Evolutionary conservation across 2,329 filamentous ascomycete species (phyloP).

Genomic region (Septoria petroselini): DNA sequence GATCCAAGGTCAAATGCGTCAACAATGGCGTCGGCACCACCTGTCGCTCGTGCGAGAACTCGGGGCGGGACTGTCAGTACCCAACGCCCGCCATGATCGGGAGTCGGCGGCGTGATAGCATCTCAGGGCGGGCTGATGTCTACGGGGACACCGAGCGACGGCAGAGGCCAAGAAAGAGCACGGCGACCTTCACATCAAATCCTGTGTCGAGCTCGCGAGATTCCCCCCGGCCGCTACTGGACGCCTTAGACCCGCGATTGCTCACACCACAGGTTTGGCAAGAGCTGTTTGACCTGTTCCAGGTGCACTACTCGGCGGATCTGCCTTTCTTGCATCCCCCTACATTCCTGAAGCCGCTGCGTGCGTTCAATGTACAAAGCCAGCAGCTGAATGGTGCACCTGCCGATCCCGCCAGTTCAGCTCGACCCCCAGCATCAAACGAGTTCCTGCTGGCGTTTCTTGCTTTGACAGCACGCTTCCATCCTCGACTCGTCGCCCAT

Average conservation of each 20-base stretch:
- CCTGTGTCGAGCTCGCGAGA: conserved; percentile 42
- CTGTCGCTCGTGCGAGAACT: conserved; percentile 71
- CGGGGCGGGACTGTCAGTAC: conserved; percentile 70
- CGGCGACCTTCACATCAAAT: conserved; percentile 37
- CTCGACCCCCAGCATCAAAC: conserved; percentile 53
- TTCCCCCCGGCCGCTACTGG: conserved; percentile 49
- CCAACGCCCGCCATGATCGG: conserved; percentile 51
- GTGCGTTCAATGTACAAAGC: conserved; percentile 28
- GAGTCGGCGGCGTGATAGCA: conserved; percentile 32
- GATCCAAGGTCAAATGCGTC: conserved; percentile 83
- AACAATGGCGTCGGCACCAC: conserved; percentile 69
- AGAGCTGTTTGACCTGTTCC: conserved; percentile 67
- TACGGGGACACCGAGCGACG: conserved; percentile 33
- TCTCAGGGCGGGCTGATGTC: conserved; percentile 24
- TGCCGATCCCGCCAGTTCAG: conserved; percentile 17
- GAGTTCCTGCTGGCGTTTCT: conserved; percentile 64
- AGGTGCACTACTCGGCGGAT: conserved; percentile 68
- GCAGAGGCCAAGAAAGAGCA: conserved; percentile 40
- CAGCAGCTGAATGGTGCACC: conserved; percentile 9
- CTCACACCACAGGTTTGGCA: conserved; percentile 65
- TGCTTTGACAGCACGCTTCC: conserved; percentile 66
- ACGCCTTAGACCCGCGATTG: conserved; percentile 60
- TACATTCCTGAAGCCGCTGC: conserved; percentile 55
- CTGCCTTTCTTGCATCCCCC: conserved; percentile 68
- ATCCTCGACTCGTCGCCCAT: conserved; percentile 56